phyloP scores from a whole-genome alignment of 2,329 filamentous ascomycete genomes.

The Achaetomium macrosporum region DNA sequence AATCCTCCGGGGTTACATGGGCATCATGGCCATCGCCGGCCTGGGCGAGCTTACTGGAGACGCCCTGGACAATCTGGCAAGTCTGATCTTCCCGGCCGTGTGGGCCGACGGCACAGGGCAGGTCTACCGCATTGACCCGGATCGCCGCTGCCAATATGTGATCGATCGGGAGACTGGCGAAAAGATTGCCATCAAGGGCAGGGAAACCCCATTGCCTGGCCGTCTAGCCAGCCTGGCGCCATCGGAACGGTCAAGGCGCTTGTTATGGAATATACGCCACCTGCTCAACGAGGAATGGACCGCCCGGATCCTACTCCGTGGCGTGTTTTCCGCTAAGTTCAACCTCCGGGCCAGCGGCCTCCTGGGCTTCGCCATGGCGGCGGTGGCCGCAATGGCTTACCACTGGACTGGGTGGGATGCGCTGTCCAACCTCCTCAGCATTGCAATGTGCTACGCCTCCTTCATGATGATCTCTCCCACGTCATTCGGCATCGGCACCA shows the following conservation, averaged over 20 bases:
- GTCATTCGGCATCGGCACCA: constrained; percentile 73
- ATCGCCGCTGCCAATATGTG: constrained; percentile 33
- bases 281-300: constrained; percentile 48
- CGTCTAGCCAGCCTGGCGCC: constrained; percentile 30
- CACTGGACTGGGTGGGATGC: constrained; percentile 54
- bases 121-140: constrained; percentile 43
- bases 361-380: constrained; percentile 48
- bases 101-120: constrained; percentile 48
- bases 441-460: constrained; percentile 78
- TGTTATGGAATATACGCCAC: constrained; percentile 47
- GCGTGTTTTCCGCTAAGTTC: constrained; percentile 42
- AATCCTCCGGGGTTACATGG: constrained; percentile 78
- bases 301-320: constrained; percentile 46
- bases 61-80: constrained; percentile 54
- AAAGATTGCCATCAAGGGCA: constrained; percentile 26
- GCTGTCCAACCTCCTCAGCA: constrained; percentile 80
- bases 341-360: constrained; percentile 53
- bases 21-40: constrained; percentile 70
- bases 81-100: constrained; percentile 66
- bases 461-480: constrained; percentile 83
- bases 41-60: constrained; percentile 71
- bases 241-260: constrained; percentile 22
- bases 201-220: constrained; percentile 37
- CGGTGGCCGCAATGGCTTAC: constrained; percentile 55
- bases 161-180: constrained; percentile 26